These are phyloP conservation scores for Onygenales sp. DNA, from an alignment of 2,329 filamentous ascomycete genomes.

Conservation along the genomic window DNA sequence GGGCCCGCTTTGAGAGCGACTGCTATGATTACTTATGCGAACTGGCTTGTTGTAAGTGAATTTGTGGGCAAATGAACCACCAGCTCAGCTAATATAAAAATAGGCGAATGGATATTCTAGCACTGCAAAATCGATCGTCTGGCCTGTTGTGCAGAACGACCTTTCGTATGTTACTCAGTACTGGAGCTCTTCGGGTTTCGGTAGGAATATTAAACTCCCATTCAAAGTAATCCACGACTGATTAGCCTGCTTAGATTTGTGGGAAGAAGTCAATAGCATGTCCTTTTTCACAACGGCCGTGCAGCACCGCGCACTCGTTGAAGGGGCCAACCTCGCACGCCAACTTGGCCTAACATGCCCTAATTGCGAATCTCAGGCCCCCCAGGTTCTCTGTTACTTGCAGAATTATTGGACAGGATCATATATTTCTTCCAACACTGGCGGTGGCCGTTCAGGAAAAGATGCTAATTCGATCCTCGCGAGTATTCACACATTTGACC, in stretches of 20 bases:
- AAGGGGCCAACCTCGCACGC: conserved; percentile 55
- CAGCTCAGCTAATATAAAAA: not conserved
- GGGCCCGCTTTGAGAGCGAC: conserved; percentile 25
- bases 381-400: conserved; percentile 62
- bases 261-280: conserved; percentile 67
- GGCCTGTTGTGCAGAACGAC: conserved; percentile 68
- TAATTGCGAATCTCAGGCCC: conserved; percentile 55
- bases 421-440: conserved; percentile 62
- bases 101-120: conserved; percentile 43
- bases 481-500: conserved; percentile 62
- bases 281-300: conserved; percentile 69
- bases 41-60: conserved; percentile 51
- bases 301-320: conserved; percentile 53
- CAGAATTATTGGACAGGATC: conserved; percentile 63
- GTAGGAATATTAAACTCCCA: conserved; percentile 6
- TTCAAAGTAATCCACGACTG: not conserved
- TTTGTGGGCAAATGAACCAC: not conserved
- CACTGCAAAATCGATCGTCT: conserved; percentile 48
- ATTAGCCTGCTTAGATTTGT: conserved; percentile 44
- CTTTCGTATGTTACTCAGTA: conserved; percentile 64
- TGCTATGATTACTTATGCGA: conserved; percentile 37
- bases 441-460: conserved; percentile 53
- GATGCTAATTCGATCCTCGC: conserved; percentile 63
- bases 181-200: conserved; percentile 55
- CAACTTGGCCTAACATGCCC: conserved; percentile 53